Evolutionary conservation across 768 basidiomycete genomes (phyloP).

Genomic region (Calocybe cyanea): DNA sequence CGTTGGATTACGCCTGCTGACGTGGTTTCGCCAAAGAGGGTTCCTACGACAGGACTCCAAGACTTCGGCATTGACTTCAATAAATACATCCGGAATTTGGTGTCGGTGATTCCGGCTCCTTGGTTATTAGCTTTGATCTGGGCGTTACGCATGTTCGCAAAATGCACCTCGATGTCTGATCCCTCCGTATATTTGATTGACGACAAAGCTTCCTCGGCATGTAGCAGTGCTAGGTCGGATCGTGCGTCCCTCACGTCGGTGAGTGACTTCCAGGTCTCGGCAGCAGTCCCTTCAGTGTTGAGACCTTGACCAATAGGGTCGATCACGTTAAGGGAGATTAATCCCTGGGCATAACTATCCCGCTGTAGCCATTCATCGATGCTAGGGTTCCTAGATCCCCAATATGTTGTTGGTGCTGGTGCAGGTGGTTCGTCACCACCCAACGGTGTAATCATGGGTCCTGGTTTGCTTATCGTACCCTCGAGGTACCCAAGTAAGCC

Average conservation of each 20-base stretch:
- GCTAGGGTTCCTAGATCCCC: neutral
- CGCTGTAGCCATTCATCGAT: neutral
- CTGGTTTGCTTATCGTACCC: too few relatives aligned
- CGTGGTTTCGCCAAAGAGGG: neutral
- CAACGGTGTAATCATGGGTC: too few relatives aligned
- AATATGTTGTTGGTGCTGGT: neutral
- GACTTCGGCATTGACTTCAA: neutral
- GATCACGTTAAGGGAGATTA: neutral
- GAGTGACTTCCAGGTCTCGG: neutral
- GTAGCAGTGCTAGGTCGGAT: neutral
- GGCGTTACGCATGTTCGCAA: neutral
- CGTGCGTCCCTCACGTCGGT: neutral
- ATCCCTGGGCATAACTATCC: neutral
- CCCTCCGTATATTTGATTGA: neutral
- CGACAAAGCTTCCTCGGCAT: neutral
- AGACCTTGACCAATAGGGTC: neutral
- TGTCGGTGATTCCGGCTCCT: neutral
- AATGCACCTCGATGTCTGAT: neutral
- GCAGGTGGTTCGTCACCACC: too few relatives aligned
- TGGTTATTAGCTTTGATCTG: neutral
- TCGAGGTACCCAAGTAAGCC: too few relatives aligned
- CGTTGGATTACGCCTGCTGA: neutral
- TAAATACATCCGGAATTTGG: neutral
- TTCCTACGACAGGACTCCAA: neutral
- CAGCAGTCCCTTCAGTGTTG: neutral